These are phyloP conservation scores for Diatrype stigma DNA, from an alignment of 2,329 filamentous ascomycete genomes.

Conservation along the genomic window DNA sequence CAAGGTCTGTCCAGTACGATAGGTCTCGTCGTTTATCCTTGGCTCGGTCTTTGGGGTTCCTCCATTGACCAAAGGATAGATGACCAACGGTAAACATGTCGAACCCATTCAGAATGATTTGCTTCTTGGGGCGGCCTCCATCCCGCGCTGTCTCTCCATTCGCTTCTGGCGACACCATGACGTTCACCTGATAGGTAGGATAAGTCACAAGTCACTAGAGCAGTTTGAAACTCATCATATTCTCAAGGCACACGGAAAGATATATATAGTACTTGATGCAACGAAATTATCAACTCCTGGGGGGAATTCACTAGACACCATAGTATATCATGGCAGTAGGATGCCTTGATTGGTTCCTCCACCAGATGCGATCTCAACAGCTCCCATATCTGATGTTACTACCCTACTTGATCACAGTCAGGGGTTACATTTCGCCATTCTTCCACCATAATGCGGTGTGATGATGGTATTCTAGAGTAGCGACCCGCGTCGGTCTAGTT, in stretches of 20 bases:
- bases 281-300: too few relatives aligned
- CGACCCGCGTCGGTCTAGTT: too few relatives aligned
- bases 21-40: slow-evolving; percentile 6
- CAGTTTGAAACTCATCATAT: too few relatives aligned
- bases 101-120: slow-evolving; percentile 8
- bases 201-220: background rate
- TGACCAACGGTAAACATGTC: slow-evolving; percentile 9
- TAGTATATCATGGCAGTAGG: too few relatives aligned
- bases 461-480: background rate
- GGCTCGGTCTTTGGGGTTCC: slow-evolving; percentile 5
- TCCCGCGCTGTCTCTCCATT: background rate
- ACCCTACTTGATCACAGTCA: background rate
- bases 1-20: slow-evolving; percentile 9
- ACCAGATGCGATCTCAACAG: too few relatives aligned
- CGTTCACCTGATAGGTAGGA: background rate
- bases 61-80: slow-evolving; percentile 8
- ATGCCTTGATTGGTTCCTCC: too few relatives aligned
- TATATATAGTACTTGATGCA: too few relatives aligned
- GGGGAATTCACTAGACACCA: too few relatives aligned
- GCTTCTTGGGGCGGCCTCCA: slow-evolving; percentile 1
- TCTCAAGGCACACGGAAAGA: too few relatives aligned
- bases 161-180: background rate
- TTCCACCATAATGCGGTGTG: background rate
- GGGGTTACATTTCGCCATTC: background rate
- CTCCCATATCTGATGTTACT: background rate